Evolutionary conservation across 164 flowering plant species (phyloP).

Genomic region (Berberis thunbergii): DNA sequence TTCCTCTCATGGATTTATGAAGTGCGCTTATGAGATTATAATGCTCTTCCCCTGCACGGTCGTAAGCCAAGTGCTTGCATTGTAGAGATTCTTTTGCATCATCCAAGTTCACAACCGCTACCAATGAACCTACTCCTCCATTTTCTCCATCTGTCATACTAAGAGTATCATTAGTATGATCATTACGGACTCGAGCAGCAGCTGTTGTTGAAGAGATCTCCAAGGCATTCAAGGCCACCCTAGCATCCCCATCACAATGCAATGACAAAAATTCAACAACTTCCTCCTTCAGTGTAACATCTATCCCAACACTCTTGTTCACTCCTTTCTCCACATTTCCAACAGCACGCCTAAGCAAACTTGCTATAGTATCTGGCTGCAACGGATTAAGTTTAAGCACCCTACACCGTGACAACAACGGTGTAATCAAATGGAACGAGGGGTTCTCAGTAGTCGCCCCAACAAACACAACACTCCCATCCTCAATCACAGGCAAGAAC

Average conservation of each 20-base stretch:
- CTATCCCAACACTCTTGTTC: slow-evolving; percentile 24
- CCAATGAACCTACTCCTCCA: slow-evolving; percentile 5
- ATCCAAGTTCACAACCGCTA: slow-evolving; percentile 26
- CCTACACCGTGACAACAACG: slow-evolving; percentile 67
- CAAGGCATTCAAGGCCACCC: slow-evolving; percentile 74
- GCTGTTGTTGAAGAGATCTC: slow-evolving; percentile 64
- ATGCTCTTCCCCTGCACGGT: slow-evolving; percentile 75
- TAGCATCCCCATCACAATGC: slow-evolving; percentile 83
- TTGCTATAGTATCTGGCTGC: slow-evolving; percentile 31
- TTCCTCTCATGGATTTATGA: slow-evolving; percentile 85
- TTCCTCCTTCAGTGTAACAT: slow-evolving; percentile 25
- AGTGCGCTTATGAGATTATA: slow-evolving; percentile 79
- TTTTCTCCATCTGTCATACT: neutral
- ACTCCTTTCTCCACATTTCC: slow-evolving; percentile 42
- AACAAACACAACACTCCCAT: slow-evolving; percentile 66
- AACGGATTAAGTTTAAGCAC: slow-evolving; percentile 54
- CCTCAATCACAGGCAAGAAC: slow-evolving; percentile 78
- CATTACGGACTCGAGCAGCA: slow-evolving; percentile 24
- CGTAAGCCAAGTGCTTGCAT: slow-evolving; percentile 70
- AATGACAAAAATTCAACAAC: slow-evolving; percentile 44
- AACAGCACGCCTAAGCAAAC: slow-evolving; percentile 38
- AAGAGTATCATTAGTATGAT: neutral
- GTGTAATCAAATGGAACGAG: slow-evolving; percentile 75
- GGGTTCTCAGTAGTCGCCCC: slow-evolving; percentile 97
- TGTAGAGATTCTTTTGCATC: slow-evolving; percentile 75